Evolutionary conservation across 345 rosid species (phyloP).

Genomic region (Pistacia atlantica): DNA sequence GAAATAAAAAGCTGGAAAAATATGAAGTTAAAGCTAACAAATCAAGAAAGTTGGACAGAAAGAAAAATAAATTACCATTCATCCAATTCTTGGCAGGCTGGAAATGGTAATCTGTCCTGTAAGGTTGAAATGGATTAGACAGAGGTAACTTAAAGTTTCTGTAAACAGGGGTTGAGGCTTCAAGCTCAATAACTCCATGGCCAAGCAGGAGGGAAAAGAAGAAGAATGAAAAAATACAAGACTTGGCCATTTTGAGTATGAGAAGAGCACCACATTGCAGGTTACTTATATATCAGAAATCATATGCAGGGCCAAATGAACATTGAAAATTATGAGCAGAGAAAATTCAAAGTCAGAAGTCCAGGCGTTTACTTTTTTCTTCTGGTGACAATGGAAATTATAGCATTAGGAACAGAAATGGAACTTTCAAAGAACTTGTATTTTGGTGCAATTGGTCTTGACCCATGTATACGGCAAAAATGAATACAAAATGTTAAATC

Average conservation of each 20-base stretch:
- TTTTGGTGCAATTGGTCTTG: too few relatives aligned
- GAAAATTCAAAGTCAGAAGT: too few relatives aligned
- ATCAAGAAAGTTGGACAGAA: neutral
- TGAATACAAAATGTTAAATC: too few relatives aligned
- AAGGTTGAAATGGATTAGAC: slow-evolving; percentile 45
- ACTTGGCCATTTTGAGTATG: neutral
- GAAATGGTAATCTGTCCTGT: slow-evolving; percentile 70
- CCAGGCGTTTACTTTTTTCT: too few relatives aligned
- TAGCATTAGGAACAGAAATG: too few relatives aligned
- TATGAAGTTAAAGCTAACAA: neutral
- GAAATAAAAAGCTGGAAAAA: neutral
- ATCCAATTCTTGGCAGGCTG: slow-evolving; percentile 84
- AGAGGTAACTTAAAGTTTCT: slow-evolving; percentile 25
- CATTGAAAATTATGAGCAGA: too few relatives aligned
- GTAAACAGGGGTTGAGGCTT: slow-evolving; percentile 57
- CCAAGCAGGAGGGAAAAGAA: slow-evolving; percentile 37
- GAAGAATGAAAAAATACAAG: slow-evolving; percentile 23
- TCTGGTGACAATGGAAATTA: too few relatives aligned
- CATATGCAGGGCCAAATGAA: too few relatives aligned
- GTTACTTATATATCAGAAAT: too few relatives aligned
- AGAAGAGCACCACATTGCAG: neutral
- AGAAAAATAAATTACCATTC: slow-evolving; percentile 39
- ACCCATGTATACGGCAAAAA: too few relatives aligned
- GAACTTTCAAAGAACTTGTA: too few relatives aligned
- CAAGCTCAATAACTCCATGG: slow-evolving; percentile 41